Evolutionary conservation across 208 protist species (phyloP), one percentile per base, ranked within the genome.

Genomic region (Spironucleus salmonicida): DNA sequence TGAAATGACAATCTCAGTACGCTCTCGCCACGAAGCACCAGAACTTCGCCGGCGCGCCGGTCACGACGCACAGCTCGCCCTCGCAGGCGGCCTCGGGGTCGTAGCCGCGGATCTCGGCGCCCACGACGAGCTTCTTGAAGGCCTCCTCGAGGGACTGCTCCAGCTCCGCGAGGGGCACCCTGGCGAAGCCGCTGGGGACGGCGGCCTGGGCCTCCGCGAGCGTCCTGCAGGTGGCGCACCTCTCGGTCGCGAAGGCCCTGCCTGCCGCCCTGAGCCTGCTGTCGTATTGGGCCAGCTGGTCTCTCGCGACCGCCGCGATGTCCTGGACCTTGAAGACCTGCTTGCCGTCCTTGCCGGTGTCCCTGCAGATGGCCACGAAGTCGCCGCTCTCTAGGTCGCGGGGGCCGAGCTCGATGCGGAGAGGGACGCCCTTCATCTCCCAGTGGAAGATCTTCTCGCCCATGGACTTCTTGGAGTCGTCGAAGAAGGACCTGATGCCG

Each of bases 361-460:
- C 78, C 42, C 82, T 58, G 23, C 40, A 27, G 1, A 84, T 80
- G 27, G 78, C 35, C 19, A 69, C 42, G 39, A 74, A 77, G 32
- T 82, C n/a, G 30, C 62, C 40, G 29, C 53, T 57, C 29, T 74
- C 58, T 34, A 83, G 35, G 62, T 86, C 83, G 29, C 82, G 29
- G 27, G 15, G 69, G 4, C 83, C 83, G 29, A 86, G 7, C 59
- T 86, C 83, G 23, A 86, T 78, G 29, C 83, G 19, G 1, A 85
- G 34, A 34, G 83, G 83, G 53, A 86, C 78, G 41, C 83, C 83
- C 69, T 84, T 85, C 78, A 86, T 80, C 59, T 86, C 82, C 42
- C 76, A 86, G 49, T 81, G 75, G 76, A 74, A 84, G 26, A 77
- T 84, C 66, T 85, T 86, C 13, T 81, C 64, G 0, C 82, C 82